Evolutionary conservation across 306 rosid genomes (phyloP).

Genomic region (Vicia sativa): DNA sequence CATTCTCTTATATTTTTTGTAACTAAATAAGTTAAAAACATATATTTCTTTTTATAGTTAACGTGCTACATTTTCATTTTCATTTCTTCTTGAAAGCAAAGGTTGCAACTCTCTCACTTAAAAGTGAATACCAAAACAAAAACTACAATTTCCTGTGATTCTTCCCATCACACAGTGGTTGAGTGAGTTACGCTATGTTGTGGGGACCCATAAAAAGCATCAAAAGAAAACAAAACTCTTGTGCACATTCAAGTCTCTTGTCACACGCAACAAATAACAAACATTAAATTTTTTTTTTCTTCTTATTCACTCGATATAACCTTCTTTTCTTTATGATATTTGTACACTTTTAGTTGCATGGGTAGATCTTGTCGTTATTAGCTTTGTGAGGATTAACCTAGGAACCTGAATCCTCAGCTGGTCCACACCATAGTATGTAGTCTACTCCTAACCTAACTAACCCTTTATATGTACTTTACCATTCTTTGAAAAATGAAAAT

Average conservation of each 20-base stretch:
- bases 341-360: neutral
- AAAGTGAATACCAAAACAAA: slow-evolving; percentile 20
- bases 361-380: slow-evolving; percentile 38
- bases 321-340: neutral
- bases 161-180: neutral
- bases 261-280: slow-evolving; percentile 31
- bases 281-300: slow-evolving; percentile 6
- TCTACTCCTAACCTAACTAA: neutral
- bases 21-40: no score
- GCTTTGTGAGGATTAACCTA: slow-evolving; percentile 34
- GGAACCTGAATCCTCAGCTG: slow-evolving; percentile 29
- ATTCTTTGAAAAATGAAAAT: neutral
- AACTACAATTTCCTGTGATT: slow-evolving; percentile 1
- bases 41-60: no score
- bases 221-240: neutral
- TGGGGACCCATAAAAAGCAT: slow-evolving; percentile 11
- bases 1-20: no score
- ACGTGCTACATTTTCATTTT: no score
- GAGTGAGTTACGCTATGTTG: slow-evolving; percentile 9
- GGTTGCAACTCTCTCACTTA: neutral
- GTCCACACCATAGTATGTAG: slow-evolving; percentile 4
- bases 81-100: no score
- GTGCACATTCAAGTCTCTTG: slow-evolving; percentile 28
- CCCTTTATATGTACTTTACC: neutral
- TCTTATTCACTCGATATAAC: neutral